A percentile compares a stretch with the other conserved stretches of the same genome.
Evolutionary conservation across 1,284 basidiomycete species (phyloP).

Genomic region (Xerocomus cyaneibrunnescens): DNA sequence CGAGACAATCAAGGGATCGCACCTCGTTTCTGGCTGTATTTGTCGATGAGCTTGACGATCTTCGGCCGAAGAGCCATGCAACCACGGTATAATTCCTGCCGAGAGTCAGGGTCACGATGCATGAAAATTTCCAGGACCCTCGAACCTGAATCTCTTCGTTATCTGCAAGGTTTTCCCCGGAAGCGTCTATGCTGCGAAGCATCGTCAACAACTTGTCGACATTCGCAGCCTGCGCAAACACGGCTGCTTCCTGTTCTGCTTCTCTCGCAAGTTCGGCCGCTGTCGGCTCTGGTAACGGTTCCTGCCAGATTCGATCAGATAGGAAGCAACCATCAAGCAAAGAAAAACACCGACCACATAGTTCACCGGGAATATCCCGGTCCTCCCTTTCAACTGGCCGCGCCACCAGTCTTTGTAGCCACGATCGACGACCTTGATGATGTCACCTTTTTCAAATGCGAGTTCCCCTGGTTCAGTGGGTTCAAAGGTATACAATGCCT

Average conservation of each 20-base stretch:
- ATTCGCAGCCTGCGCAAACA: slow-evolving; percentile 82
- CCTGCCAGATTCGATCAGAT: slow-evolving; percentile 44
- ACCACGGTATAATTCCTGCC: slow-evolving; percentile 85
- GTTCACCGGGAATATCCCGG: slow-evolving; percentile 98
- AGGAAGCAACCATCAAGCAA: background rate
- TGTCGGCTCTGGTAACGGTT: slow-evolving; percentile 87
- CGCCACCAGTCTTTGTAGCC: slow-evolving; percentile 99
- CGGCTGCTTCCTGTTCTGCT: slow-evolving; percentile 84
- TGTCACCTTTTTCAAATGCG: slow-evolving; percentile 89
- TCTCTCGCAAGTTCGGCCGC: slow-evolving; percentile 79
- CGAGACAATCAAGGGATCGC: slow-evolving; percentile 13
- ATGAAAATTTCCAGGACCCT: background rate
- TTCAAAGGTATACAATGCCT: slow-evolving; percentile 89
- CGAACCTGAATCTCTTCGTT: slow-evolving; percentile 90
- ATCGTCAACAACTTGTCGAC: slow-evolving; percentile 87
- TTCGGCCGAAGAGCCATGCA: slow-evolving; percentile 89
- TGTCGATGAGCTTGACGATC: slow-evolving; percentile 96
- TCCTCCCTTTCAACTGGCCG: slow-evolving; percentile 88
- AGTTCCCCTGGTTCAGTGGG: slow-evolving; percentile 91
- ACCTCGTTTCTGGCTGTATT: slow-evolving; percentile 95
- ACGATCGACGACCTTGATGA: slow-evolving; percentile 95
- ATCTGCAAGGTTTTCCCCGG: slow-evolving; percentile 85
- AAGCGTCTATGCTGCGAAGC: slow-evolving; percentile 75
- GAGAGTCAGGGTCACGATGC: background rate
- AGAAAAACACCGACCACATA: slow-evolving; percentile 71